Evolutionary conservation across 2,329 filamentous ascomycete species (phyloP), one percentile per base, ranked within the genome.

Genomic region (Cucurbitaria berberidis): DNA sequence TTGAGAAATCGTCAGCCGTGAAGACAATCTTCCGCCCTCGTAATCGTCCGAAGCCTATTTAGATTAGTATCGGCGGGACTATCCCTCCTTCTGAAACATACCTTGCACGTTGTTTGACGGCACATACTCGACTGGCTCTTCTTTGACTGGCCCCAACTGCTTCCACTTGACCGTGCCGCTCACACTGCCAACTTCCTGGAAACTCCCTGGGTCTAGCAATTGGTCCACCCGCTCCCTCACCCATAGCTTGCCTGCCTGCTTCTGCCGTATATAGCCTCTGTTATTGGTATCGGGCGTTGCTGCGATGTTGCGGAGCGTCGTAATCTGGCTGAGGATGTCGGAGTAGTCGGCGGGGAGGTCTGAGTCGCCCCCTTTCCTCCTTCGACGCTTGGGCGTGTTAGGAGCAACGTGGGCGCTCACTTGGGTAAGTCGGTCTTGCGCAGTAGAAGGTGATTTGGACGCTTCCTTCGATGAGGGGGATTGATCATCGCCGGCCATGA

Each of bases 61-160:
- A 15, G 5, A 45, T 64, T 18, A 67, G 43, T 22, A 36, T 26
- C 18, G 13, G 1, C 11, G 10, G 6, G 10, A 2, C 10, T 8
- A n/a, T 26, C 3, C 6, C 30, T 11, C 13, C 16, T 6, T 9
- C 21, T 24, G 1, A 11, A 11, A 21, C 58, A 19, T 51, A 68
- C 67, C 85, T 60, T 88, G 84, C 2, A 87, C 80, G 63, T 87
- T 88, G 57, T 88, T 88, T 52, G 79, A 84, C 0, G 85, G 85
- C 5, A 81, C 75, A 61, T 83, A 88, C 0, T 76, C 75, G 1
- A 75, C 70, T 0, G 83, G 80, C 52, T 81, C 77, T 53, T 84
- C 81, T 39, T 68, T 75, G 0, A 71, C 69, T 0, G 68, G 63
- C 19, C 77, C 74, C 52, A 80, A 72, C 44, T 81, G 78, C 57